A percentile compares a stretch with the other conserved stretches of the same genome.
Evolutionary conservation across 2,329 filamentous ascomycete species (phyloP).

Genomic region (Biscogniauxia marginata): DNA sequence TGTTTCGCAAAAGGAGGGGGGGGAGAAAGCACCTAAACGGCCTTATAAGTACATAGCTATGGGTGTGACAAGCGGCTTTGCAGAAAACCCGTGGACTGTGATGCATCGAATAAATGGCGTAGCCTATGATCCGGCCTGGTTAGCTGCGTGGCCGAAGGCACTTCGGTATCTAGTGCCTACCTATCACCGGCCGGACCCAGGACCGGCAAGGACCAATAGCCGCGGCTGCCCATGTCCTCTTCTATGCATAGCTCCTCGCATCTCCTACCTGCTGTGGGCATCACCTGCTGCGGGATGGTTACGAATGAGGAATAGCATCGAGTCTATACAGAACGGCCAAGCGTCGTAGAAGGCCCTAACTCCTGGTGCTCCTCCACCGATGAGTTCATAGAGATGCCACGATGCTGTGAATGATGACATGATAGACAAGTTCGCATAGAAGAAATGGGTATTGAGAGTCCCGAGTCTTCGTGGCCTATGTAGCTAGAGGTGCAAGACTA

Average conservation of each 20-base stretch:
- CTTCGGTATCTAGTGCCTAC: slow-evolving; percentile 22
- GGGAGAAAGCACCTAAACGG: slow-evolving; percentile 18
- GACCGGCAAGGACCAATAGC: slow-evolving; percentile 16
- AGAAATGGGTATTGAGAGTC: neutral
- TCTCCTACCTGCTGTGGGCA: slow-evolving; percentile 14
- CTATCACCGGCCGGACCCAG: slow-evolving; percentile 22
- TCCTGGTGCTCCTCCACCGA: slow-evolving; percentile 5
- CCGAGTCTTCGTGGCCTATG: neutral
- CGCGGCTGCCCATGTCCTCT: neutral
- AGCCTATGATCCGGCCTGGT: slow-evolving; percentile 18
- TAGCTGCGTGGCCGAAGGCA: slow-evolving; percentile 20
- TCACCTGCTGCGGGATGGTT: slow-evolving; percentile 27
- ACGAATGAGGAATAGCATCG: slow-evolving; percentile 27
- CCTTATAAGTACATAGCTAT: slow-evolving; percentile 17
- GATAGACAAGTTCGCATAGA: slow-evolving; percentile 8
- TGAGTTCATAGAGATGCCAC: slow-evolving; percentile 21
- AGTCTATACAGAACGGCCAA: slow-evolving; percentile 24
- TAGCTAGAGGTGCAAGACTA: neutral
- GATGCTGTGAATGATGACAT: slow-evolving; percentile 17
- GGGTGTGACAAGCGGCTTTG: slow-evolving; percentile 27
- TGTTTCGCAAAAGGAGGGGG: slow-evolving; percentile 1
- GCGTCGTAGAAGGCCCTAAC: slow-evolving; percentile 9
- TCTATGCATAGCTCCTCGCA: slow-evolving; percentile 3
- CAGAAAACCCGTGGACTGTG: slow-evolving; percentile 16
- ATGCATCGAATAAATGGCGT: slow-evolving; percentile 19